Percentiles rank a stretch among this genome's conserved stretches.
Conservation (phyloP, 441 rosid species). For the Flueggea neowawraea region DNA sequence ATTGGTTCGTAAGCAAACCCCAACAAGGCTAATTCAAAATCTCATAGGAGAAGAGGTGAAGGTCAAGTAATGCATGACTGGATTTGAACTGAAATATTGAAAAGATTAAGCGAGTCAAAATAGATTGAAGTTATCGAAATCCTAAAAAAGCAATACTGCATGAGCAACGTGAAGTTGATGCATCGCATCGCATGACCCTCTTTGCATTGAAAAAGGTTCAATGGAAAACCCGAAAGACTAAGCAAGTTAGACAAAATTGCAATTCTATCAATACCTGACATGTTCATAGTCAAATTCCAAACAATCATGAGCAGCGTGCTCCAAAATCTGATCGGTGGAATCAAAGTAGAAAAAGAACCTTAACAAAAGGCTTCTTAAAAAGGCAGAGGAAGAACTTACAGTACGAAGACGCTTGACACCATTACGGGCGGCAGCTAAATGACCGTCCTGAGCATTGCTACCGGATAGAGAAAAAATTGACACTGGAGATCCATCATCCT, state of each 20-base stretch:
- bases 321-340: too few relatives aligned
- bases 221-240: too few relatives aligned
- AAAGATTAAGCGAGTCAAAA: neutral
- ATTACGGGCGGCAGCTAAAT: conserved; percentile 86
- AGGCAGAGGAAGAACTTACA: conserved; percentile 49
- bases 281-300: too few relatives aligned
- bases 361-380: too few relatives aligned
- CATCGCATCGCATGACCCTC: too few relatives aligned
- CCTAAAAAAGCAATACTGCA: neutral
- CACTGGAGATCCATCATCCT: conserved; percentile 97
- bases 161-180: too few relatives aligned
- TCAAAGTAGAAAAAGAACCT: too few relatives aligned
- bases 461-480: conserved; percentile 84
- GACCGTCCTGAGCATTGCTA: conserved; percentile 80
- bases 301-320: too few relatives aligned
- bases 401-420: conserved; percentile 99
- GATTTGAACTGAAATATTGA: neutral
- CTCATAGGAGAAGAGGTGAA: too few relatives aligned
- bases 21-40: neutral
- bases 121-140: neutral
- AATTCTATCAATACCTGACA: too few relatives aligned
- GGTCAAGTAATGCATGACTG: neutral
- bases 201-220: too few relatives aligned
- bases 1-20: neutral
- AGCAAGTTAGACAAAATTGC: too few relatives aligned